phyloP scores from a whole-genome alignment of 2,329 filamentous ascomycete species.

The Tolypocladium sp. region DNA sequence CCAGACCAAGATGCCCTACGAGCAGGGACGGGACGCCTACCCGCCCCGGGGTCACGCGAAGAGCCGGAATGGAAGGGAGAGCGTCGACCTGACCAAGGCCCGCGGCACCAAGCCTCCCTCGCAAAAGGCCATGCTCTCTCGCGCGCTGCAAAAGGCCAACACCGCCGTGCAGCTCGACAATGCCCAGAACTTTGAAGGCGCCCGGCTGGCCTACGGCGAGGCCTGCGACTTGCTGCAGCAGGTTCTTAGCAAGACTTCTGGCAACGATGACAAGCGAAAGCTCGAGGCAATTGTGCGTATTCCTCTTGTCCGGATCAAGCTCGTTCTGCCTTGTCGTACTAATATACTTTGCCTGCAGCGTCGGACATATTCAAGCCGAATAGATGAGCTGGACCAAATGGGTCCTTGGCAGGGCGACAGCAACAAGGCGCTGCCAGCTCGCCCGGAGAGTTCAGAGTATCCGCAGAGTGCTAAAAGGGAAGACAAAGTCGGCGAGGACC shows the following conservation, averaged over 20 bases:
- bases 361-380: conserved; percentile 81
- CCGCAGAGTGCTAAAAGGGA: neutral
- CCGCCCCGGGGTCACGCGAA: conserved; percentile 20
- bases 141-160: conserved; percentile 89
- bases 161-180: conserved; percentile 93
- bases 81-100: conserved; percentile 17
- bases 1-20: conserved; percentile 18
- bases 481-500: neutral
- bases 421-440: conserved; percentile 68
- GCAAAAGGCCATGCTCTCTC: conserved; percentile 95
- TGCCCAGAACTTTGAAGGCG: conserved; percentile 87
- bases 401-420: conserved; percentile 43
- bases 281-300: conserved; percentile 81
- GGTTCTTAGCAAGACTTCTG: conserved; percentile 76
- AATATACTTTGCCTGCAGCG: conserved; percentile 42
- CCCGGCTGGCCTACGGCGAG: conserved; percentile 82
- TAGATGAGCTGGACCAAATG: conserved; percentile 74
- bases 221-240: conserved; percentile 82
- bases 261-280: conserved; percentile 81
- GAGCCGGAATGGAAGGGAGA: conserved; percentile 22
- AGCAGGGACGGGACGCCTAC: conserved; percentile 18
- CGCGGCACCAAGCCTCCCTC: conserved; percentile 44
- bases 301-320: no score
- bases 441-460: conserved; percentile 46
- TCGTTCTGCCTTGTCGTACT: neutral